Evolutionary conservation across 192 early-diverging fungal species (phyloP).

Genomic region (Backusella westeae): DNA sequence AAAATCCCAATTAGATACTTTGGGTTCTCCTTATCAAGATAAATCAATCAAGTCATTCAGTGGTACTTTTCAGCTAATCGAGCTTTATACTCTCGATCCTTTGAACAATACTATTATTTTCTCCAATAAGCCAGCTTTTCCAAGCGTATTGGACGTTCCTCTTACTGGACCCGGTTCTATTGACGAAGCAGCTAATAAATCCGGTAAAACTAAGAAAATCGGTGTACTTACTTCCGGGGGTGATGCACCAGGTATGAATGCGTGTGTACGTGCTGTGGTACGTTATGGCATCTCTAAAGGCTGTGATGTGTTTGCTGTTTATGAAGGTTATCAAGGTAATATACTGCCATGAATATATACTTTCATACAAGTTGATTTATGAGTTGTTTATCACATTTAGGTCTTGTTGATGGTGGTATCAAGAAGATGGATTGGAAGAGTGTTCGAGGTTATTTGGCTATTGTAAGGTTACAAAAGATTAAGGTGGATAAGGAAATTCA

Average conservation of each 20-base stretch:
- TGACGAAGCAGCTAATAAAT: conserved; percentile 1
- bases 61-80: conserved; percentile 22
- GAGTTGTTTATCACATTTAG: conserved; percentile 28
- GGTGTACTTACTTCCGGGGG: conserved; percentile 92
- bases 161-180: background rate
- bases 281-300: conserved; percentile 78
- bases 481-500: background rate
- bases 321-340: conserved; percentile 91
- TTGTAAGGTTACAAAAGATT: conserved; percentile 35
- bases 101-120: conserved; percentile 80
- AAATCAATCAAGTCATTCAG: conserved; percentile 16
- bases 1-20: conserved; percentile 29
- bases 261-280: conserved; percentile 87
- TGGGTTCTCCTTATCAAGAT: conserved; percentile 40
- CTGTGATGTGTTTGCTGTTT: conserved; percentile 88
- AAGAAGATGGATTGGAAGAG: conserved; percentile 82
- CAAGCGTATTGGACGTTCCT: background rate
- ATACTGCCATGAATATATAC: background rate
- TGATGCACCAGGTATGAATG: conserved; percentile 97
- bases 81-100: conserved; percentile 70
- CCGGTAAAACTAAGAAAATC: conserved; percentile 54
- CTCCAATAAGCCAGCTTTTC: conserved; percentile 48
- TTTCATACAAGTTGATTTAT: background rate
- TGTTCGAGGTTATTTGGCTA: conserved; percentile 81
- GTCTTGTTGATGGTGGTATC: conserved; percentile 94